phyloP scores from a whole-genome alignment of 106 monocot species.

The Acanthochlamys bracteata region DNA sequence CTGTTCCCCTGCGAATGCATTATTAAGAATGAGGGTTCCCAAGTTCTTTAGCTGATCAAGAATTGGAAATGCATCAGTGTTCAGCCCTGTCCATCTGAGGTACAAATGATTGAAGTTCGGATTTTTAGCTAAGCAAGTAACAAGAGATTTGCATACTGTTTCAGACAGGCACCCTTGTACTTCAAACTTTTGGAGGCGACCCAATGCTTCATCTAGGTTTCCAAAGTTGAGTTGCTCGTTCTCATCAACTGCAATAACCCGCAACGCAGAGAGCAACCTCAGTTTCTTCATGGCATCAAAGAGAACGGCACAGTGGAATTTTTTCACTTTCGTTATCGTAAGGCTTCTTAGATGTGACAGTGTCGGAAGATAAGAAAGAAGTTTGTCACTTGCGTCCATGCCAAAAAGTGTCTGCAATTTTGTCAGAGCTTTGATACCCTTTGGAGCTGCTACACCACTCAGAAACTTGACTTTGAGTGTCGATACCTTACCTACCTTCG shows the following conservation, averaged over 20 bases:
- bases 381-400: not conserved
- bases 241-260: conserved; percentile 9
- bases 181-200: not conserved
- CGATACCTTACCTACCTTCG: not conserved
- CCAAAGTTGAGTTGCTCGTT: not conserved
- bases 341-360: conserved; percentile 20
- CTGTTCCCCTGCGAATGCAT: conserved; percentile 1
- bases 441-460: not conserved
- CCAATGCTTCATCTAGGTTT: not conserved
- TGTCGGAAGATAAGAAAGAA: too few species aligned
- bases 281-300: conserved; percentile 12
- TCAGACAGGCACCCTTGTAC: not conserved
- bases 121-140: too few species aligned
- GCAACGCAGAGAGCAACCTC: conserved; percentile 6
- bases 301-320: conserved; percentile 1
- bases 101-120: not conserved
- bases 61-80: conserved; percentile 1
- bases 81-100: conserved; percentile 1
- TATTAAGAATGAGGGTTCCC: not conserved
- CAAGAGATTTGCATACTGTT: not conserved
- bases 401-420: not conserved
- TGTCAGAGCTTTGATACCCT: not conserved
- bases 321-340: conserved; percentile 5
- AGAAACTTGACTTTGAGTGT: not conserved
- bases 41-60: not conserved